Conservation (phyloP, 1,284 basidiomycete genomes). For the Moniliophthora roreri region DNA sequence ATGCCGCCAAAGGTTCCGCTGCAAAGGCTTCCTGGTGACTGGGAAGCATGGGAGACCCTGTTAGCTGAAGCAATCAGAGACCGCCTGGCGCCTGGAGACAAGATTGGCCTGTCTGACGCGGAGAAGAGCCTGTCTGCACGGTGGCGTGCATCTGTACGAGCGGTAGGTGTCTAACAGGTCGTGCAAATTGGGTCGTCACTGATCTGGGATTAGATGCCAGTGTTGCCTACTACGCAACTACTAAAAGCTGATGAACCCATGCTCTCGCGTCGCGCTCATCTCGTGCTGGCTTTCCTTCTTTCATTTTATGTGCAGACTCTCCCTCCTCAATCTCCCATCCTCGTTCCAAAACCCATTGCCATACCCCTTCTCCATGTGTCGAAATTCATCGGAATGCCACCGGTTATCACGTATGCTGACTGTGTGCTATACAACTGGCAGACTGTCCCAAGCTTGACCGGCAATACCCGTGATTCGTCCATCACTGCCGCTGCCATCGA, state of each 20-base stretch:
- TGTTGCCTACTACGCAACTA: conserved; percentile 53
- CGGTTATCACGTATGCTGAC: conserved; percentile 91
- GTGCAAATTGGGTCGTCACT: conserved; percentile 1
- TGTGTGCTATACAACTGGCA: conserved; percentile 93
- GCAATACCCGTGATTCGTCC: background rate
- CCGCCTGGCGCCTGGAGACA: conserved; percentile 58
- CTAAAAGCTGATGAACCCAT: conserved; percentile 59
- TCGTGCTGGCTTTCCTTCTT: conserved; percentile 82
- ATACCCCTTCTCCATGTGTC: conserved; percentile 80
- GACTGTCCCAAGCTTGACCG: conserved; percentile 31
- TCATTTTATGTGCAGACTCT: conserved; percentile 89
- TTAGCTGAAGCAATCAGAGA: conserved; percentile 52
- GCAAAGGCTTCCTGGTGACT: conserved; percentile 56
- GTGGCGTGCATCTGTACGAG: conserved; percentile 65
- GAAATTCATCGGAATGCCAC: conserved; percentile 79
- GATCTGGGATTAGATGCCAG: conserved; percentile 35
- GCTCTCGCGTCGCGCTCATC: conserved; percentile 78
- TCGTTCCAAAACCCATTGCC: conserved; percentile 75
- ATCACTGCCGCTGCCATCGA: conserved; percentile 30
- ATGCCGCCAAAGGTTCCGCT: conserved; percentile 84
- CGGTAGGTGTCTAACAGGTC: conserved; percentile 40
- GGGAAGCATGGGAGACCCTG: conserved; percentile 71
- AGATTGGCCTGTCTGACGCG: conserved; percentile 36
- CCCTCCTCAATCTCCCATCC: conserved; percentile 49
- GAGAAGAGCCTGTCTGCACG: conserved; percentile 45